Percentiles rank a stretch among this genome's conserved stretches.
Conservation (phyloP, 108 stramenopile genomes). For the Nitzschia inconspicua region DNA sequence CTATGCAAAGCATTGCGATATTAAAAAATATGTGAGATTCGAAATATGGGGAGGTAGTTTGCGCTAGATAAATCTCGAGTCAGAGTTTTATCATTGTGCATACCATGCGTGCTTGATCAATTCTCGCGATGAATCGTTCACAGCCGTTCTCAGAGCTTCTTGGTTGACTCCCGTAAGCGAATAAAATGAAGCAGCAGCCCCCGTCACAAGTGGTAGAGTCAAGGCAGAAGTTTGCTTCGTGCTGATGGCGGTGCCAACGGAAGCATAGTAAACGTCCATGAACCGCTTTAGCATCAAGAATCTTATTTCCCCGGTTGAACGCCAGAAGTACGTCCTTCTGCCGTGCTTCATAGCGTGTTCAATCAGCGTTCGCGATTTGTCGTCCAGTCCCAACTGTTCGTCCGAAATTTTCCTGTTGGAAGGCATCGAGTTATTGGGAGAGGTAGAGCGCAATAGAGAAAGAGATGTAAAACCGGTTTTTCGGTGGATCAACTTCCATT, state of each 20-base stretch:
- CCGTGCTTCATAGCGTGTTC: constrained; percentile 27
- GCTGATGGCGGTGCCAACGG: constrained; percentile 67
- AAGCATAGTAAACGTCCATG: constrained; percentile 81
- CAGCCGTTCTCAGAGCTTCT: constrained; percentile 45
- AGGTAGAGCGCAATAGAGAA: background rate
- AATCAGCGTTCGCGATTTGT: constrained; percentile 35
- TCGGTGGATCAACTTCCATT: constrained; percentile 35
- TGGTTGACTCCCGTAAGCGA: constrained; percentile 54
- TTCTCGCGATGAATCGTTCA: constrained; percentile 38
- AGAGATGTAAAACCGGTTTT: too few species aligned
- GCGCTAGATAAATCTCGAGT: background rate
- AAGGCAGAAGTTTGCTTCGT: constrained; percentile 43
- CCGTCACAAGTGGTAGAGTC: constrained; percentile 45
- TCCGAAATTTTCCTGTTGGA: constrained; percentile 15
- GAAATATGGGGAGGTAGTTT: background rate
- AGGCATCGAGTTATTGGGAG: constrained; percentile 23
- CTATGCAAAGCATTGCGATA: constrained; percentile 14
- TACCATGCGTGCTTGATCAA: constrained; percentile 72
- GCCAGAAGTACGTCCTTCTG: constrained; percentile 52
- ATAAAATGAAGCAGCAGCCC: constrained; percentile 77
- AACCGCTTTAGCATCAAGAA: constrained; percentile 71
- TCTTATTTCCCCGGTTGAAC: constrained; percentile 69
- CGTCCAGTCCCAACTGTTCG: constrained; percentile 3
- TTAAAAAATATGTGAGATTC: background rate
- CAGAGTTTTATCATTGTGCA: background rate